Percentiles rank a stretch among this genome's conserved stretches.
Conservation (phyloP, 192 early-diverging fungal species). For the Coemansia sp. region DNA sequence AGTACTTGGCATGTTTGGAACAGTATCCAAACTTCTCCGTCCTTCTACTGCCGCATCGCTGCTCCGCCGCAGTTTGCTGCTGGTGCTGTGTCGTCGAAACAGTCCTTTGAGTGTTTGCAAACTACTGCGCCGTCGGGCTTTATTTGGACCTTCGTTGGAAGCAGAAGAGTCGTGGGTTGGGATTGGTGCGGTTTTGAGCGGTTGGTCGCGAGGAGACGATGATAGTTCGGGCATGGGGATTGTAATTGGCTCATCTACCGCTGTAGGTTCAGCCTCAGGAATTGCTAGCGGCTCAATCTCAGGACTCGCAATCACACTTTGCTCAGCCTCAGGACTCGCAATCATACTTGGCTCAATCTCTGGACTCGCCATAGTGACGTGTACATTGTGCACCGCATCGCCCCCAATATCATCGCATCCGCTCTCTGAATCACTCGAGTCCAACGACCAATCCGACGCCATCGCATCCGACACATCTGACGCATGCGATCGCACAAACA, state of each 20-base stretch:
- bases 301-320: neutral
- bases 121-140: slow-evolving; percentile 35
- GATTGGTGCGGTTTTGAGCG: neutral
- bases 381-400: neutral
- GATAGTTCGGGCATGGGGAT: slow-evolving; percentile 17
- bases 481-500: neutral
- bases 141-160: neutral
- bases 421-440: slow-evolving; percentile 7
- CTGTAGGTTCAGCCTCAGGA: neutral
- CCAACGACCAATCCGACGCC: slow-evolving; percentile 9
- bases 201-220: slow-evolving; percentile 4
- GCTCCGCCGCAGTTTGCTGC: neutral
- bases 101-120: slow-evolving; percentile 28
- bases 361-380: slow-evolving; percentile 7
- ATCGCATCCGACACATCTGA: too few relatives aligned
- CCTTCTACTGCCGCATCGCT: neutral
- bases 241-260: neutral
- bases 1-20: slow-evolving; percentile 8
- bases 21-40: slow-evolving; percentile 16
- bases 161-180: neutral
- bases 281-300: neutral
- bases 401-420: neutral
- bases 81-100: slow-evolving; percentile 30
- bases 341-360: neutral
- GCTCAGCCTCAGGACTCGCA: neutral